Base-by-base conservation (phyloP, 2,329 filamentous ascomycete genomes). In the Phaeosphaeriaceae sp. region DNA sequence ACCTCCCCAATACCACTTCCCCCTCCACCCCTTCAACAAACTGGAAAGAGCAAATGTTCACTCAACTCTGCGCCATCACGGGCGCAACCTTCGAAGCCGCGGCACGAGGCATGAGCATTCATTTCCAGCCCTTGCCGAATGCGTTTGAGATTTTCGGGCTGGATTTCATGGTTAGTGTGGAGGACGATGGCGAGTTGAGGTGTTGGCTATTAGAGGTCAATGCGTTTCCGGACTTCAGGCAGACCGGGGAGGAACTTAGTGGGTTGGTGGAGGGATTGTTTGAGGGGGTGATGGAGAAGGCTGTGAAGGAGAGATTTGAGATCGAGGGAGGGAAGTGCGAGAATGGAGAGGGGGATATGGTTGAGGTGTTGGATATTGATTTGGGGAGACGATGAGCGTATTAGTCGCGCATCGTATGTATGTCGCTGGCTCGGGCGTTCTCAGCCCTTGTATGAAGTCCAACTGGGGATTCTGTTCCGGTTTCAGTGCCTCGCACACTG, bases 191-290 rank as follows among this genome's bases (percentile, higher is more conserved):
- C 0, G 54, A 56, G 1, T 20, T 76, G 44, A 83, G 71, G 3
- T 86, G 88, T 3, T 97, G 89, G 88, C 76, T 99, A 70, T 81
- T 99, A 56, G 95, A 99, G 81, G 86, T 96, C 31, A 99, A 99
- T 81, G 92, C 94, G 0, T 99, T 96, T 78, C 95, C 95, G 10
- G 95, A 99, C 80, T 98, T 98, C 73, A 88, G 86, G 72, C 94
- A 98, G 85, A 97, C 93, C 17, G 95, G 95, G 0, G 84, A 85
- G 7, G 89, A 91, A 56, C 78, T 96, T 63, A 87, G 84, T 72
- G 85, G 80, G 0, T 78, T 98, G 42, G 89, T 99, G 22, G 85
- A 82, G 20, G 90, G 88, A 7, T 83, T 99, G 65, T 95, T 96
- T 83, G 84, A 87, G 68, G 90, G 87, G 11, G 89, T 92, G 21